Evolutionary conservation across 2,329 filamentous ascomycete genomes (phyloP).

Genomic region (Colletotrichum eremochloae): DNA sequence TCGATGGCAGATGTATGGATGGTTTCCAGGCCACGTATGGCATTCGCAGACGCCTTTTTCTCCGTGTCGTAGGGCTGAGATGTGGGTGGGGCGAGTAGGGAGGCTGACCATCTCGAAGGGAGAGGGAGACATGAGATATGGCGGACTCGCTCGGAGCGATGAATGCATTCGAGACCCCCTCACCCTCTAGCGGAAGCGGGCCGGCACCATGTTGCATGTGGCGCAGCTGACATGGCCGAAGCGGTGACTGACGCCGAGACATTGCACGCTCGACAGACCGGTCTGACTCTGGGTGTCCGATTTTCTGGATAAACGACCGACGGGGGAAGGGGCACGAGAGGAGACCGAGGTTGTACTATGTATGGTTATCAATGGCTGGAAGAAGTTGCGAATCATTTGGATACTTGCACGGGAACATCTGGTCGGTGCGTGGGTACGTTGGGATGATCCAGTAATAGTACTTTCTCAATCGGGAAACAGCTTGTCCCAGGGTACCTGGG

Average conservation of each 20-base stretch:
- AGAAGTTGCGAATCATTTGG: neutral
- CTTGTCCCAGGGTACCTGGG: neutral
- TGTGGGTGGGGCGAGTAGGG: constrained; percentile 11
- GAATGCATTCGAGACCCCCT: constrained; percentile 28
- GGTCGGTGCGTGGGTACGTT: constrained; percentile 3
- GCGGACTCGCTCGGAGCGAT: neutral
- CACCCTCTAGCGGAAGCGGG: constrained; percentile 22
- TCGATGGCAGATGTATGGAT: neutral
- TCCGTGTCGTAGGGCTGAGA: constrained; percentile 38
- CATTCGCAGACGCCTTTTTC: neutral
- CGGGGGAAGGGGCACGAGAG: neutral
- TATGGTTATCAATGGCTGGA: neutral
- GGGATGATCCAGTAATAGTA: neutral
- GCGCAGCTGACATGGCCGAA: constrained; percentile 38
- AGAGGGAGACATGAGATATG: constrained; percentile 1
- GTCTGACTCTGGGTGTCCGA: neutral
- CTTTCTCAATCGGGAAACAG: neutral
- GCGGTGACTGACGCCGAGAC: constrained; percentile 36
- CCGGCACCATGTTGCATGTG: constrained; percentile 31
- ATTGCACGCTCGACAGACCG: constrained; percentile 6
- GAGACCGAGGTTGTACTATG: neutral
- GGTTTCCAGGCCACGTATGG: constrained; percentile 5
- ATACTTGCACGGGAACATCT: constrained; percentile 10
- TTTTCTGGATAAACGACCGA: neutral
- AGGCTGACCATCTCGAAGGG: constrained; percentile 4